Percentiles rank a stretch among this genome's conserved stretches.
Evolutionary conservation across 208 protist species (phyloP).

Genomic region (Trypanosoma theileri): DNA sequence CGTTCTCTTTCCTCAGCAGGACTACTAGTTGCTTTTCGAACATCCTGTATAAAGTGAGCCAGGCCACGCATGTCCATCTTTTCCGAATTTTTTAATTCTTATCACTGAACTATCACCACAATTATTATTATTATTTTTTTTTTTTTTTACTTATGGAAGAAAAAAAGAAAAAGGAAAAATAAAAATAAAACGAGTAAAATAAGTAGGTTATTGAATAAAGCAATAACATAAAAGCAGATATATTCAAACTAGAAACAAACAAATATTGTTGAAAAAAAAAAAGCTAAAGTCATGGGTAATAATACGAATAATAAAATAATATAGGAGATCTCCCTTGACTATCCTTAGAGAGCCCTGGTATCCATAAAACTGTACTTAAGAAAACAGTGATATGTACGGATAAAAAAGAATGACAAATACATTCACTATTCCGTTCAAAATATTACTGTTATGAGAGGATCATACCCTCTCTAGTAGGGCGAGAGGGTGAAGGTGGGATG

Average conservation of each 20-base stretch:
- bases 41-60: conserved; percentile 95
- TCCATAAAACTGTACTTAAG: not conserved
- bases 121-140: too few species aligned
- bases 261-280: too few species aligned
- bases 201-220: conserved; percentile 1
- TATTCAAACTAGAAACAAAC: too few species aligned
- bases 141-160: not conserved
- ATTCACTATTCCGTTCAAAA: not conserved
- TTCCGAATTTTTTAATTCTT: conserved; percentile 2
- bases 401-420: not conserved
- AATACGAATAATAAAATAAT: too few species aligned
- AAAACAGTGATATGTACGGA: not conserved
- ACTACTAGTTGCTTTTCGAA: conserved; percentile 88
- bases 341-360: too few species aligned
- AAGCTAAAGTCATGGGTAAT: too few species aligned
- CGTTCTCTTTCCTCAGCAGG: conserved; percentile 95
- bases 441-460: not conserved
- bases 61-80: conserved; percentile 97
- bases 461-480: conserved; percentile 8
- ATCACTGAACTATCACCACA: not conserved
- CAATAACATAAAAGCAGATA: conserved; percentile 6
- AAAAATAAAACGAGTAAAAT: not conserved
- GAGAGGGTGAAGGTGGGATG: conserved; percentile 29
- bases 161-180: conserved; percentile 24
- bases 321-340: too few species aligned